A percentile compares a stretch with the other conserved stretches of the same genome.
phyloP scores from a whole-genome alignment of 495 filamentous ascomycete species.

The Xylaria grammica region DNA sequence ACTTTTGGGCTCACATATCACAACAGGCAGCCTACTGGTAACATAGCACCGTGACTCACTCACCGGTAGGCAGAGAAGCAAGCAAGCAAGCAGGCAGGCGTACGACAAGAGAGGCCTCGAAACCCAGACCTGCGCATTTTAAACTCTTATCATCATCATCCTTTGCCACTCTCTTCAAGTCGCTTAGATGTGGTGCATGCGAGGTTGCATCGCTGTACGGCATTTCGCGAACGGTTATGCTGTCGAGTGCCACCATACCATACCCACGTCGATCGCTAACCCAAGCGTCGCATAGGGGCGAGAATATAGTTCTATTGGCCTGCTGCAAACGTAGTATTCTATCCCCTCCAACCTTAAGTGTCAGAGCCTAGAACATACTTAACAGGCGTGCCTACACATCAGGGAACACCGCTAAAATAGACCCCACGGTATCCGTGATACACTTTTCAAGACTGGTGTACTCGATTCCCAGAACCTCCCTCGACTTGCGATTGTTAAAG shows the following conservation, averaged over 20 bases:
- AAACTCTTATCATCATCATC: neutral
- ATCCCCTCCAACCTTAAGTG: neutral
- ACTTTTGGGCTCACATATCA: neutral
- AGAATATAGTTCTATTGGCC: neutral
- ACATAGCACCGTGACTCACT: too few relatives aligned
- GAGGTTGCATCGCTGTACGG: neutral
- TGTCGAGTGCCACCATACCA: neutral
- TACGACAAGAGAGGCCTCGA: neutral
- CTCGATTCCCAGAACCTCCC: constrained; percentile 42
- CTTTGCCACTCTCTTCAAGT: neutral
- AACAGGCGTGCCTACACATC: neutral
- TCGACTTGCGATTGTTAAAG: constrained; percentile 44
- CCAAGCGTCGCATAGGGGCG: neutral
- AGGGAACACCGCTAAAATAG: constrained; percentile 30
- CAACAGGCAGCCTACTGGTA: too few relatives aligned
- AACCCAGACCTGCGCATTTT: neutral
- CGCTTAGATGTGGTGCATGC: constrained; percentile 1
- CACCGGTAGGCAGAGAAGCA: too few relatives aligned
- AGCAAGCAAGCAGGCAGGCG: neutral
- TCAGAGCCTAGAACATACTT: too few relatives aligned
- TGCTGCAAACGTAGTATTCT: neutral
- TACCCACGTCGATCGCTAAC: neutral
- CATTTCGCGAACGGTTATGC: neutral
- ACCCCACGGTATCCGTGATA: constrained; percentile 46
- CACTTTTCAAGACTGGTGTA: constrained; percentile 45